Evolutionary conservation across 2,329 filamentous ascomycete genomes (phyloP).

Genomic region (Dendrostoma leiphaemia): DNA sequence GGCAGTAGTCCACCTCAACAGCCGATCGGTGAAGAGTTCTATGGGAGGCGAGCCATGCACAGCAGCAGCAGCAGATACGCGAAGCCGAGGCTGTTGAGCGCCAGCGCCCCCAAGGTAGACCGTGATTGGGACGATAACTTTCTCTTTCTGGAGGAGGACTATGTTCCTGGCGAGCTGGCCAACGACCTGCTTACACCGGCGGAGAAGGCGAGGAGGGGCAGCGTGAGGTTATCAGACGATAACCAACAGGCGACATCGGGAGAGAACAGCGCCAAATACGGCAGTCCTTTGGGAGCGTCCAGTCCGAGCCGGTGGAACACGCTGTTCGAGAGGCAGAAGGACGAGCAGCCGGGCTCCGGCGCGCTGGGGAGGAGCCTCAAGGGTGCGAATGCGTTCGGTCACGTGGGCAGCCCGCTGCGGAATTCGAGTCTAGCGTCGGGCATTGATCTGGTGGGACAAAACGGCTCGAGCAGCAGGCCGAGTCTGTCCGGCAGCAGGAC

Average conservation of each 20-base stretch:
- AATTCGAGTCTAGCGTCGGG: slow-evolving; percentile 60
- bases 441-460: slow-evolving; percentile 33
- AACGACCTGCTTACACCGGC: slow-evolving; percentile 65
- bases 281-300: slow-evolving; percentile 54
- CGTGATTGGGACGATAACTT: slow-evolving; percentile 67
- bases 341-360: slow-evolving; percentile 46
- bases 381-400: slow-evolving; percentile 58
- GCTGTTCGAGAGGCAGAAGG: slow-evolving; percentile 58
- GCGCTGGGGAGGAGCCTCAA: slow-evolving; percentile 33
- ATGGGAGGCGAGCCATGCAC: slow-evolving; percentile 70
- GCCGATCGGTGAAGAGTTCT: slow-evolving; percentile 57
- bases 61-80: slow-evolving; percentile 56
- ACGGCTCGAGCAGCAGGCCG: slow-evolving; percentile 33
- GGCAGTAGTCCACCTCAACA: slow-evolving; percentile 49
- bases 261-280: slow-evolving; percentile 55
- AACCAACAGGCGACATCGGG: slow-evolving; percentile 28
- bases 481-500: slow-evolving; percentile 41
- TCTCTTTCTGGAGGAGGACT: slow-evolving; percentile 79
- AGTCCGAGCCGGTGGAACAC: slow-evolving; percentile 62
- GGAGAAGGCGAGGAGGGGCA: slow-evolving; percentile 65
- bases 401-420: slow-evolving; percentile 64
- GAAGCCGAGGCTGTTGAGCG: slow-evolving; percentile 66
- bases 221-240: slow-evolving; percentile 49
- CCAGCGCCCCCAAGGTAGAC: slow-evolving; percentile 65
- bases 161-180: slow-evolving; percentile 69